Percentiles rank a stretch among this genome's conserved stretches.
These are phyloP conservation scores for Diaporthe batatas DNA, from an alignment of 2,329 filamentous ascomycete genomes.

Conservation along the genomic window DNA sequence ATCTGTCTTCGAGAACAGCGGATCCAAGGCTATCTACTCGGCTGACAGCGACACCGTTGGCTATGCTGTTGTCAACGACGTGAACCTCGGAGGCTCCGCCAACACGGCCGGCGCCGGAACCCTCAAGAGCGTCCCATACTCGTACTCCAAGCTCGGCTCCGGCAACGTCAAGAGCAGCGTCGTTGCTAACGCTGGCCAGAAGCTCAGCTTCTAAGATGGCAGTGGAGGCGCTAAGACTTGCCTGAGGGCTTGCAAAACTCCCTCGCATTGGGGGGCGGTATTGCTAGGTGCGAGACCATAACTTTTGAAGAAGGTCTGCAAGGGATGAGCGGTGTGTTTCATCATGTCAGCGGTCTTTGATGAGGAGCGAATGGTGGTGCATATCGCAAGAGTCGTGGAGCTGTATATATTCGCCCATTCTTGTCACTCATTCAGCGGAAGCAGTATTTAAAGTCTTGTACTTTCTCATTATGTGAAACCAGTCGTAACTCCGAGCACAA, in stretches of 20 bases:
- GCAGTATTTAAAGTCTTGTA: not conserved
- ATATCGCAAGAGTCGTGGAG: not conserved
- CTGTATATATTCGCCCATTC: constrained; percentile 17
- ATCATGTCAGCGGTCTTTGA: not conserved
- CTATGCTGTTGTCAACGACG: constrained; percentile 57
- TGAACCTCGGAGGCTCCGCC: constrained; percentile 57
- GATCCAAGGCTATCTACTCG: constrained; percentile 52
- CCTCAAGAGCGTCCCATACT: constrained; percentile 66
- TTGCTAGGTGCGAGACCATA: too few relatives aligned
- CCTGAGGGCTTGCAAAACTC: not conserved
- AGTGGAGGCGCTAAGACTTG: not conserved
- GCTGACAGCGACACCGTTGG: constrained; percentile 58
- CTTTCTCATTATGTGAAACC: not conserved
- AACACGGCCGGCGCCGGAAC: constrained; percentile 65
- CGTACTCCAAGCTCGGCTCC: constrained; percentile 64
- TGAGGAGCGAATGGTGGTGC: not conserved
- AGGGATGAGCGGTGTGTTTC: not conserved
- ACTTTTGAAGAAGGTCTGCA: fast-evolving
- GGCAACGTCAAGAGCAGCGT: constrained; percentile 61
- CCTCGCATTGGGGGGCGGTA: too few relatives aligned
- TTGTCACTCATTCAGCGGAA: constrained; percentile 1
- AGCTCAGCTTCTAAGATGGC: constrained; percentile 50
- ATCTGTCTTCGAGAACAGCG: constrained; percentile 60
- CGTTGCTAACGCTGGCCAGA: constrained; percentile 55
- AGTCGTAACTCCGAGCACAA: not conserved